Conservation (phyloP, 352 stramenopile genomes). For the Globisporangium orthogonon region DNA sequence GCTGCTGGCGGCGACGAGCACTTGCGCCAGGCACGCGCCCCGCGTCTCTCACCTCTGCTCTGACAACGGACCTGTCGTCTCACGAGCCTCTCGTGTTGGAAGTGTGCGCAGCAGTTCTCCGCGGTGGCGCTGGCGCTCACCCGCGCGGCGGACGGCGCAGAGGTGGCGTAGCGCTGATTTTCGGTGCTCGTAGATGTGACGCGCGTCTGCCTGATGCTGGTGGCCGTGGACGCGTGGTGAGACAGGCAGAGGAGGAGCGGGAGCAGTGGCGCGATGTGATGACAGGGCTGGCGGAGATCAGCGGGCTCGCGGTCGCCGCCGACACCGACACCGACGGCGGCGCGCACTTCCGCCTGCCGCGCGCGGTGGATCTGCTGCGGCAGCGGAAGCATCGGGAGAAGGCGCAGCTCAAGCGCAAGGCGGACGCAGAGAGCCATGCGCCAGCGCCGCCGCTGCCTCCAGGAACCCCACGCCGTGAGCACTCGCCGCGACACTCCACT, state of each 20-base stretch:
- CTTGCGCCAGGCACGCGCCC: no score
- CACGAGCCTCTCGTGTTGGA: not conserved
- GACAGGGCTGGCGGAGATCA: slow-evolving; percentile 18
- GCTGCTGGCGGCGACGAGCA: no score
- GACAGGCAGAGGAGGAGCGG: not conserved
- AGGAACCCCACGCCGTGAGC: not conserved
- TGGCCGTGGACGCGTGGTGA: not conserved
- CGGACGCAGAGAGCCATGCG: not conserved
- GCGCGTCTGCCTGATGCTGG: no score
- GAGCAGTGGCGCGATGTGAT: slow-evolving; percentile 21
- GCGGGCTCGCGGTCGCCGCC: slow-evolving; percentile 3
- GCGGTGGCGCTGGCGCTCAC: slow-evolving; percentile 7
- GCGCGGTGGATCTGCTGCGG: slow-evolving; percentile 23
- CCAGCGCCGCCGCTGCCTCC: not conserved
- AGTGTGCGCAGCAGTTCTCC: not conserved
- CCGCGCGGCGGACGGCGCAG: not conserved
- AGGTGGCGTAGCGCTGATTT: not conserved
- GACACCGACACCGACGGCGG: not conserved
- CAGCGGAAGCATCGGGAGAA: slow-evolving; percentile 9
- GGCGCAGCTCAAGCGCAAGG: no score
- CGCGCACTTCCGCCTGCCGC: slow-evolving; percentile 14
- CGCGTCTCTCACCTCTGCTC: not conserved
- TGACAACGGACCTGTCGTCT: no score
- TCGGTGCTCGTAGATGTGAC: not conserved
- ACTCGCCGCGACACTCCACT: not conserved